Base-by-base conservation (phyloP, 2,329 filamentous ascomycete species). In the Aureobasidium sp. region DNA sequence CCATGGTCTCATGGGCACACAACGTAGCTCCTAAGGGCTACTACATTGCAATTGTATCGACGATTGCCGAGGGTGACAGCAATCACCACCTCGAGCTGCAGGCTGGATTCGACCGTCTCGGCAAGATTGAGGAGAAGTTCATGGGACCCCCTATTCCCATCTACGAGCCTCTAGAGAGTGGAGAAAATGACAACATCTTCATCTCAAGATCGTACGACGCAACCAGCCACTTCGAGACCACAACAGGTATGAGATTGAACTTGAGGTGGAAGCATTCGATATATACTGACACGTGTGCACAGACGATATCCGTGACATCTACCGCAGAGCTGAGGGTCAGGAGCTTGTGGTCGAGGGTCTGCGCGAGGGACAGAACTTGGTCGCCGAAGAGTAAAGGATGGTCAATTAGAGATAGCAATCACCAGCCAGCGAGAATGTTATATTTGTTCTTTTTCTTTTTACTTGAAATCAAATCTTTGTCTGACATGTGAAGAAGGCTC, bases 191-290 rank as follows among this genome's bases (percentile, higher is more conserved):
- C 80, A 92, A 92, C 77, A 88, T 99, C 75, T 99, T 91, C 80
- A 91, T 99, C 74, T 96, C 91, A 71, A 97, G 95, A 86, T 96
- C 91, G 80, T 99, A 99, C 78, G 95, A 99, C 72, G 91, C 95
- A 59, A 95, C 90, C 66, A 96, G 90, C 75, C 94, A 99, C 82
- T 99, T 99, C 72, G 94, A 99, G 84, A 97, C 91, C 39, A 87
- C 85, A 34, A 88, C 85, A 59, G 81, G 82, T 84, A 76, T 71
- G 76, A 62, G 1, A 21, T 21, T 14, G 2, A 47, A 7, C 6
- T 14, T 6, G 27, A n/a, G 14, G 5, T 34, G 2, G 16, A 42
- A 9, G 41, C 30, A 37, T 41, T n/a, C 8, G 3, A 25, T 29
- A 16, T 27, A 32, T 32, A 50, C 59, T 61, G 8, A 61, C 50